Conservation (phyloP, 1,284 basidiomycete genomes). For the Athelia sp. region DNA sequence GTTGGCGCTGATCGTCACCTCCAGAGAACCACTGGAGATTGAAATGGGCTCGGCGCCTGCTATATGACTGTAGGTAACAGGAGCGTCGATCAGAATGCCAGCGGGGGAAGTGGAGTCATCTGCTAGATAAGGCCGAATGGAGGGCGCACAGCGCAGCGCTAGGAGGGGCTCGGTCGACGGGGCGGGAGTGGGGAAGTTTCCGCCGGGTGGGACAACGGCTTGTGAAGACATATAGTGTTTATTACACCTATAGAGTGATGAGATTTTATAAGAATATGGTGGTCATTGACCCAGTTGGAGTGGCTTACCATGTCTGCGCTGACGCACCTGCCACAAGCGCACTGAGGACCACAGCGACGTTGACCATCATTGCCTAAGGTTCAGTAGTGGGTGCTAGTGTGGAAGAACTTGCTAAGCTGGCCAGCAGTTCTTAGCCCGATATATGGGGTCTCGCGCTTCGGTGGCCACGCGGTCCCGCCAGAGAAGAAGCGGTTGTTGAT, state of each 20-base stretch:
- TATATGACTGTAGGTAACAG: conserved; percentile 45
- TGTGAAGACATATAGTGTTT: conserved; percentile 57
- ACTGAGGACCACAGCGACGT: too few relatives aligned
- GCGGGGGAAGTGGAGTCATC: conserved; percentile 36
- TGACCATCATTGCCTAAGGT: too few relatives aligned
- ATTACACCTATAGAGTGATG: conserved; percentile 62
- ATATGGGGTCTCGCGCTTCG: too few relatives aligned
- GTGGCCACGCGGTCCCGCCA: too few relatives aligned
- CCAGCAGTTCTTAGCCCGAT: too few relatives aligned
- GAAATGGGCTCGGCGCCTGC: conserved; percentile 41
- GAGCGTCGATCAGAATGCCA: conserved; percentile 53
- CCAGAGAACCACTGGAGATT: conserved; percentile 24
- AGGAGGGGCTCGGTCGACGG: conserved; percentile 47
- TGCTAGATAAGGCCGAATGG: conserved; percentile 62
- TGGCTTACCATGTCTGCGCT: conserved; percentile 28
- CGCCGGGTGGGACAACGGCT: conserved; percentile 50
- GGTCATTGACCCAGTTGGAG: neutral
- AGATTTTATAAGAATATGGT: neutral
- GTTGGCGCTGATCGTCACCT: conserved; percentile 38
- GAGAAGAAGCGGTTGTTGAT: too few relatives aligned
- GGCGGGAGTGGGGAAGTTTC: conserved; percentile 51
- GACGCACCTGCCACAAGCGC: conserved; percentile 17
- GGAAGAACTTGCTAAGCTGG: too few relatives aligned
- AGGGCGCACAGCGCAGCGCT: conserved; percentile 63
- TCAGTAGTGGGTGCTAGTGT: too few relatives aligned